phyloP scores from a whole-genome alignment of 306 rosid species.

The Vachellia collinsii region DNA sequence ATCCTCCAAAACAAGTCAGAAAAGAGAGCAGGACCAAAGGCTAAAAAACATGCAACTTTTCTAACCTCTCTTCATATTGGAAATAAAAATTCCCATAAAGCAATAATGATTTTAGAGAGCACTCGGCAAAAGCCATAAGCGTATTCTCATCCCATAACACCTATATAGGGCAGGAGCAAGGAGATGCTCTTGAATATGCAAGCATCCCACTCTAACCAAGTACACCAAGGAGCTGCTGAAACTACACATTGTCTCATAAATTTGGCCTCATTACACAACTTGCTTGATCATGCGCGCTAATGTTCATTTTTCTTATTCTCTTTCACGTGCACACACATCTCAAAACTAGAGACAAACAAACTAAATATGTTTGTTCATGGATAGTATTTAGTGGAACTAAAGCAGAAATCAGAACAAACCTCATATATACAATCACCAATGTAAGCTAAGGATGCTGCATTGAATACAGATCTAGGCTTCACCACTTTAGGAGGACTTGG shows the following conservation, averaged over 20 bases:
- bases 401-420: conserved; percentile 45
- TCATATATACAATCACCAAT: conserved; percentile 65
- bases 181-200: neutral
- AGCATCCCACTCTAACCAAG: neutral
- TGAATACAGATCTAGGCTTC: conserved; percentile 79
- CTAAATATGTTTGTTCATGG: neutral
- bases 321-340: neutral
- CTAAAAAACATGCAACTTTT: neutral
- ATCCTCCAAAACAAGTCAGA: conserved; percentile 1
- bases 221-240: neutral
- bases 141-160: neutral
- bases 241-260: neutral
- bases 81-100: neutral
- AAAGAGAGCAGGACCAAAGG: neutral
- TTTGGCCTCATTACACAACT: neutral
- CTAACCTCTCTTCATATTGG: neutral
- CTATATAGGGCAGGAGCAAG: neutral
- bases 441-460: conserved; percentile 65
- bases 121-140: neutral
- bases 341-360: neutral
- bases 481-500: conserved; percentile 82
- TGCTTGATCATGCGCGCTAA: neutral
- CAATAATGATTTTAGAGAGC: neutral
- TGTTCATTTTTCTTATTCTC: neutral
- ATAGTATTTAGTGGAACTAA: neutral